Conservation (phyloP, 805 yeast genomes). For the Candida odintsovae region DNA sequence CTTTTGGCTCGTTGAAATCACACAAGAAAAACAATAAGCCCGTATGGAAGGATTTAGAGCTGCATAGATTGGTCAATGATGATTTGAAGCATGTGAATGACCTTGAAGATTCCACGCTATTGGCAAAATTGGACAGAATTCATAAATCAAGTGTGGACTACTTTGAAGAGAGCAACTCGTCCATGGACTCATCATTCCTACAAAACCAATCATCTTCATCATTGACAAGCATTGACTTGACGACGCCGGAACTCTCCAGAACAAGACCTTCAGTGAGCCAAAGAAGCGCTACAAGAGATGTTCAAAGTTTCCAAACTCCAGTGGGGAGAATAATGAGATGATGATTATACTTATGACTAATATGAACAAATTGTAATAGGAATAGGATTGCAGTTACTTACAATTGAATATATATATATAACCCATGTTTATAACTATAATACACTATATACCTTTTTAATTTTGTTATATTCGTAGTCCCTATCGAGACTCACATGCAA, state of each 20-base stretch:
- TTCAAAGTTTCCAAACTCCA: conserved; percentile 21
- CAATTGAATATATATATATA: not conserved
- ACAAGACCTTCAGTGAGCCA: conserved; percentile 8
- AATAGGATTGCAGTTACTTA: no score
- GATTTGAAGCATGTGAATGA: conserved; percentile 11
- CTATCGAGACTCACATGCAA: not conserved
- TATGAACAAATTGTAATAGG: no score
- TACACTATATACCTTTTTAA: conserved; percentile 1
- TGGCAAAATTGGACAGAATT: conserved; percentile 12
- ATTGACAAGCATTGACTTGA: conserved; percentile 9
- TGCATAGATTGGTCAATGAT: conserved; percentile 19
- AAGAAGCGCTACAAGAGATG: not conserved
- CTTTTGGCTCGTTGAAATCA: conserved; percentile 22
- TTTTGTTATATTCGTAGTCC: not conserved
- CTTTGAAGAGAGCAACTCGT: conserved; percentile 2
- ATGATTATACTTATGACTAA: not conserved
- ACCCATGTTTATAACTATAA: conserved; percentile 2
- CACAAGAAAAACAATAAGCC: conserved; percentile 14
- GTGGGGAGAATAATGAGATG: conserved; percentile 19
- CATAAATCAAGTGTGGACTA: conserved; percentile 6
- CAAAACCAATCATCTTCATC: conserved; percentile 3
- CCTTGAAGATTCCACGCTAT: conserved; percentile 4
- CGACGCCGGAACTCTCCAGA: conserved; percentile 22
- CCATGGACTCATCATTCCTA: conserved; percentile 4
- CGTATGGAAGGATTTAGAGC: conserved; percentile 25